Base-by-base conservation (phyloP, 2,329 filamentous ascomycete species). In the Fusarium dimerum region DNA sequence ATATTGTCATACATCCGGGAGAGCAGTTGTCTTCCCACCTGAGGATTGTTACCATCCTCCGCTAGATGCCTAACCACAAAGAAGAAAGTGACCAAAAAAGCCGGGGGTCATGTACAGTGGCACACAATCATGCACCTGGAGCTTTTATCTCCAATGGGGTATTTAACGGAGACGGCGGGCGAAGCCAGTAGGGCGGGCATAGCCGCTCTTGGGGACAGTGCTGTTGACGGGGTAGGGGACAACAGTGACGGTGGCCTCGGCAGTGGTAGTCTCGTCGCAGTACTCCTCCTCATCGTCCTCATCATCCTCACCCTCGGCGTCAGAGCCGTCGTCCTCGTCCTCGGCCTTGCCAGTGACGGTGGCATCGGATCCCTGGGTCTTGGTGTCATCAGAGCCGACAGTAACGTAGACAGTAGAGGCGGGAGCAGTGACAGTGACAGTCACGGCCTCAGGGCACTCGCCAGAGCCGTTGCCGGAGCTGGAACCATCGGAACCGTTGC, bases 161-260 rank as follows among this genome's bases (percentile, higher is more conserved):
- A 57, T 60, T 61, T 70, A 73, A 54, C 66, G 69, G 59, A 65
- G 62, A 50, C 69, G 66, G 51, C 65, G 64, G 51, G 65, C 64
- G 59, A 68, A 69, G 57, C 72, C 73, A 48, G 72, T 70, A 52
- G 73, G 70, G 40, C 56, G 55, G 38, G 70, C 65, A 36, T 60
- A 65, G 46, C 70, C 70, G 55, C 64, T 55, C 43, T 70, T 56
- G 45, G 73, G 72, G 52, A 67, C 68, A 69, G 74, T 73, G 59
- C 55, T 62, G 57, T 66, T 66, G 47, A 64, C 67, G 45, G 76
- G 76, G 70, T 70, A 76, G 58, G 76, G 76, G 54, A 75, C 64
- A 52, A 73, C 68, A 48, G 71, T 73, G 54, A 71, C 68, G 36
- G 67, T 69, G 38, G 64, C 58, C 58, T 66, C 58, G 38, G 63